phyloP scores from a whole-genome alignment of 1,139 yeast genomes.

The Yamadazyma spencermartinsiae region DNA sequence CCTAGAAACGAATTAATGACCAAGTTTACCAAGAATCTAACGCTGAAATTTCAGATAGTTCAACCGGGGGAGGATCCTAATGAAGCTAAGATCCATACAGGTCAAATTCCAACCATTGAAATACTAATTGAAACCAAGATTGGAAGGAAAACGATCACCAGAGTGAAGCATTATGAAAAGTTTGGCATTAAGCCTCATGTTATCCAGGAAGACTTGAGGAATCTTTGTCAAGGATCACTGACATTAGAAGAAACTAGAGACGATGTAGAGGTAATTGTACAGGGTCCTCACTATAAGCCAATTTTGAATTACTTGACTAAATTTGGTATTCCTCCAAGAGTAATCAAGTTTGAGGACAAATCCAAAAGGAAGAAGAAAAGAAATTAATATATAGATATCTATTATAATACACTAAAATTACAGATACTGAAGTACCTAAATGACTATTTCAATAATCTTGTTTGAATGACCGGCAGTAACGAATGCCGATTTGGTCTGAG shows the following conservation, averaged over 20 bases:
- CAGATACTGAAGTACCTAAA: conserved; percentile 19
- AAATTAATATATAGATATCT: conserved; percentile 18
- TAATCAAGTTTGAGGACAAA: conserved; percentile 68
- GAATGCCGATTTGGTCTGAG: conserved; percentile 56
- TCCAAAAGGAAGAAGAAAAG: conserved; percentile 57
- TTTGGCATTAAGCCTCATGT: conserved; percentile 66
- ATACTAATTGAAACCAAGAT: conserved; percentile 75
- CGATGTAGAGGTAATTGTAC: conserved; percentile 72
- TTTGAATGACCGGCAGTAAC: conserved; percentile 57
- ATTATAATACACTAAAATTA: conserved; percentile 8
- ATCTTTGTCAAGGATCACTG: conserved; percentile 86
- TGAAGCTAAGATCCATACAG: conserved; percentile 47
- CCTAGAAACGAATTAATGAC: conserved; percentile 55
- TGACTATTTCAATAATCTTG: conserved; percentile 56
- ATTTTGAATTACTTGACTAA: conserved; percentile 57
- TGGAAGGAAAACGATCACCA: conserved; percentile 80
- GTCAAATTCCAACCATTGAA: conserved; percentile 65
- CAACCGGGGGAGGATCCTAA: conserved; percentile 43
- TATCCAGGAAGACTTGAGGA: conserved; percentile 68
- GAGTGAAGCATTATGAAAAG: conserved; percentile 66
- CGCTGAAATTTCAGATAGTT: conserved; percentile 58
- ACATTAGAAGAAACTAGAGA: conserved; percentile 66
- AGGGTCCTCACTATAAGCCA: conserved; percentile 80
- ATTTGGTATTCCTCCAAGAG: conserved; percentile 69
- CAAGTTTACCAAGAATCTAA: conserved; percentile 52